Conservation (phyloP, 148 eudicot species). For the Arbutus unedo region DNA sequence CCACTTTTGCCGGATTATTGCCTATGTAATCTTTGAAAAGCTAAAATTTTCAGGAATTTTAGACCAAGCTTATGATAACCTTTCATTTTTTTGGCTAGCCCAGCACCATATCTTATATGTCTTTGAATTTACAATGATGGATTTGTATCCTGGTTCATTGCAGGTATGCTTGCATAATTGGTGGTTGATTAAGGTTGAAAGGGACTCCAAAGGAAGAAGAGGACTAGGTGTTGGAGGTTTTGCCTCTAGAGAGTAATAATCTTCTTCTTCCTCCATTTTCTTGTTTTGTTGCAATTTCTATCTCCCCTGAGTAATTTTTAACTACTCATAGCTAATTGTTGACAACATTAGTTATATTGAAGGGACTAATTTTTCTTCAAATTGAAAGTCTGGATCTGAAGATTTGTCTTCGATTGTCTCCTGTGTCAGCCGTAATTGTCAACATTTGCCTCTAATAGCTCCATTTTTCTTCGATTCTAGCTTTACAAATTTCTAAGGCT, state of each 20-base stretch:
- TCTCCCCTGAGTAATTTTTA: background rate
- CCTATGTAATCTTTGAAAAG: too few species aligned
- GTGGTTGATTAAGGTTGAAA: constrained; percentile 38
- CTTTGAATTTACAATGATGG: background rate
- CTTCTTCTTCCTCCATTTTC: background rate
- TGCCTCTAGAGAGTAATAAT: constrained; percentile 26
- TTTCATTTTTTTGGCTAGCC: too few species aligned
- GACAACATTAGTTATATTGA: background rate
- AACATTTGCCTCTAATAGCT: background rate
- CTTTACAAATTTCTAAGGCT: background rate
- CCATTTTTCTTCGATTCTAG: background rate
- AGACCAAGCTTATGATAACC: too few species aligned
- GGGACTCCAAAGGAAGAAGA: constrained; percentile 12
- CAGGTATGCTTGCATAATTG: constrained; percentile 34
- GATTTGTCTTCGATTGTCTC: background rate
- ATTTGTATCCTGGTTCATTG: constrained; percentile 3
- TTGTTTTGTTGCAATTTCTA: background rate
- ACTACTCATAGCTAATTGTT: background rate
- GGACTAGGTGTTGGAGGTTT: constrained; percentile 36
- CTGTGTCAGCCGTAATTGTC: background rate
- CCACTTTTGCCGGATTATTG: too few species aligned
- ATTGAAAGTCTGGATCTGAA: background rate
- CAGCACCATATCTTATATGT: background rate
- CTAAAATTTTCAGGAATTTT: too few species aligned
- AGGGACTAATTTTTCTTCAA: background rate